phyloP scores from a whole-genome alignment of 371 early-diverging fungal species.

The Mucor racemosus region DNA sequence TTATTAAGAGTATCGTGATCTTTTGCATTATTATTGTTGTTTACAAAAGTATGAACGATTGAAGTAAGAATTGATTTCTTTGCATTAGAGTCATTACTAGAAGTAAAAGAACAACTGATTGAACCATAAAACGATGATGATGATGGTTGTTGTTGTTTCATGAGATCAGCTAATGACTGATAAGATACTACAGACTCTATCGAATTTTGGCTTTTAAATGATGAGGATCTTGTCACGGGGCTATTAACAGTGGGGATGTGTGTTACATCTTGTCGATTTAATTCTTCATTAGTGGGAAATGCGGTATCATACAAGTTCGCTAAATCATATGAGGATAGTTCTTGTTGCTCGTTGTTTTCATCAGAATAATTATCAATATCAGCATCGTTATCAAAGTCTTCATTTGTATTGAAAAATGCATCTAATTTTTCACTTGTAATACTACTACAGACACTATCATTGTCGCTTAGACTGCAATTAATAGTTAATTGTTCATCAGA shows the following conservation, averaged over 20 bases:
- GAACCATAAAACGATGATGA: conserved; percentile 6
- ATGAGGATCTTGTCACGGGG: conserved; percentile 24
- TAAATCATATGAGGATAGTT: conserved; percentile 9
- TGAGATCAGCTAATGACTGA: conserved; percentile 28
- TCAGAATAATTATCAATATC: not conserved
- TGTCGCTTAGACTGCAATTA: not conserved
- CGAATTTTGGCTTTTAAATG: conserved; percentile 28
- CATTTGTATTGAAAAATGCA: not conserved
- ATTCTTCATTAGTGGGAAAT: conserved; percentile 4
- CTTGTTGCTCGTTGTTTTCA: not conserved
- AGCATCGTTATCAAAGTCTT: conserved; percentile 6
- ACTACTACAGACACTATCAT: conserved; percentile 8
- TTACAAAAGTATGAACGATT: not conserved
- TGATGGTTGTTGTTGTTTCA: conserved; percentile 1
- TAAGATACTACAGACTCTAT: conserved; percentile 21
- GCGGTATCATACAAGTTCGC: conserved; percentile 11
- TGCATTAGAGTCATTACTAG: not conserved
- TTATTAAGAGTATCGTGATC: conserved; percentile 6
- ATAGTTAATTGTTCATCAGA: conserved; percentile 15
- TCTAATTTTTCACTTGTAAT: not conserved
- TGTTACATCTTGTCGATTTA: conserved; percentile 7
- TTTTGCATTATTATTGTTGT: conserved; percentile 7
- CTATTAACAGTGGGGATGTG: conserved; percentile 6
- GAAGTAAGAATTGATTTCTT: not conserved
- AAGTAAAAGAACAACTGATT: not conserved